Evolutionary conservation across 306 rosid genomes (phyloP), one percentile per base, ranked within the genome.

Genomic region (Oxytropis ochrocephala): DNA sequence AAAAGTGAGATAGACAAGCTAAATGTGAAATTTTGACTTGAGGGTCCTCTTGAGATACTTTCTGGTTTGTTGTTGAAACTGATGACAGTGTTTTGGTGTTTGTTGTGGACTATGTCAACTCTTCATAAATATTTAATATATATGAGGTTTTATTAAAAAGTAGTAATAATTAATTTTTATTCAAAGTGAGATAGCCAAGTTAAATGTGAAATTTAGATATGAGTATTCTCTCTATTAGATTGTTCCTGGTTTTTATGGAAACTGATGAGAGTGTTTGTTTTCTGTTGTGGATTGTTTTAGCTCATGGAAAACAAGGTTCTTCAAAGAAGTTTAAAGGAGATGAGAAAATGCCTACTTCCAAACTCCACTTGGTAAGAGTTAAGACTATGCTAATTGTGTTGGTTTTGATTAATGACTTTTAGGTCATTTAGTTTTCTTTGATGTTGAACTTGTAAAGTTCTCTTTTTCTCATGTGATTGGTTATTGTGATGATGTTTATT

Each of bases 321-420:
- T 67, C 82, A 16, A 87, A 80, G 75, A 81, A 78, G 83, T 83
- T 89, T 63, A 83, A 74, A 69, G 85, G 83, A 46, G 87, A 77
- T 55, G 93, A 87, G 39, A 87, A 75, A 72, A 83, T 85, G 91
- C 82, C 87, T 11, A 74, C n/a, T 68, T 84, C 90, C 21, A 83
- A 83, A 77, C 80, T 76, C 44, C 86, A 87, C 59, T 74, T 85
- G 91, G 96, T 89, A 87, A 54, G 46, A 47, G 64, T 11, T 29
- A 21, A 21, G 1, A 21, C 24, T 35, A 36, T 59, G 16, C 16
- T 44, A 56, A 19, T 52, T 18, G 35, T 47, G 60, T 33, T 72
- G 16, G 30, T 12, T 33, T 72, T 12, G 10, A 7, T 16, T 57
- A 21, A 7, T 39, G 6, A 6, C 14, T 42, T 17, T 50, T 68